Evolutionary conservation across 2,329 filamentous ascomycete genomes (phyloP).

Genomic region (Talaromyces verruculosus): DNA sequence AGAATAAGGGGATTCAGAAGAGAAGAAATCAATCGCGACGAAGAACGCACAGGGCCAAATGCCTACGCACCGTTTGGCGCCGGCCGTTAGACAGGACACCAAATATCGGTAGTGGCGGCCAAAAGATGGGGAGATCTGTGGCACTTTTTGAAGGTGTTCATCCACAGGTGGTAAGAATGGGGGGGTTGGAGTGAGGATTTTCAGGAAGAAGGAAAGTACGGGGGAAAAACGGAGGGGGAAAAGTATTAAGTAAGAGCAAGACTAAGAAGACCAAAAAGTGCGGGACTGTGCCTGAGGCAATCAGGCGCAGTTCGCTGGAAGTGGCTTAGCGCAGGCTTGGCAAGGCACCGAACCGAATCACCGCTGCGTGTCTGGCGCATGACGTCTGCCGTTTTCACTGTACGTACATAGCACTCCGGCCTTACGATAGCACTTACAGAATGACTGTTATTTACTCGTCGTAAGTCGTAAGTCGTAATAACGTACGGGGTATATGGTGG

Average conservation of each 20-base stretch:
- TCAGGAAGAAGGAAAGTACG: conserved; percentile 13
- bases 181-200: conserved; percentile 11
- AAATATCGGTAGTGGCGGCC: conserved; percentile 48
- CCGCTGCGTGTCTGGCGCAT: conserved; percentile 1
- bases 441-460: neutral
- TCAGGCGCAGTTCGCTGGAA: conserved; percentile 7
- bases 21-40: conserved; percentile 9
- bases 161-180: conserved; percentile 22
- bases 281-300: conserved; percentile 23
- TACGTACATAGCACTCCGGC: neutral
- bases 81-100: conserved; percentile 49
- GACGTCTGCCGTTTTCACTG: conserved; percentile 2
- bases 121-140: conserved; percentile 37
- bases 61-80: conserved; percentile 50
- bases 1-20: conserved; percentile 11
- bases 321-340: neutral
- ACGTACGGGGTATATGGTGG: neutral
- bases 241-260: conserved; percentile 20
- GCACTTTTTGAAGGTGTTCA: conserved; percentile 21
- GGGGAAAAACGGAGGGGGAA: conserved; percentile 21
- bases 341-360: conserved; percentile 4
- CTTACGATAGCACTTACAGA: no score
- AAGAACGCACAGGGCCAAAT: conserved; percentile 34
- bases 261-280: conserved; percentile 3
- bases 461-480: neutral